phyloP scores from a whole-genome alignment of 2,329 filamentous ascomycete genomes.

The Penicillium sp. region DNA sequence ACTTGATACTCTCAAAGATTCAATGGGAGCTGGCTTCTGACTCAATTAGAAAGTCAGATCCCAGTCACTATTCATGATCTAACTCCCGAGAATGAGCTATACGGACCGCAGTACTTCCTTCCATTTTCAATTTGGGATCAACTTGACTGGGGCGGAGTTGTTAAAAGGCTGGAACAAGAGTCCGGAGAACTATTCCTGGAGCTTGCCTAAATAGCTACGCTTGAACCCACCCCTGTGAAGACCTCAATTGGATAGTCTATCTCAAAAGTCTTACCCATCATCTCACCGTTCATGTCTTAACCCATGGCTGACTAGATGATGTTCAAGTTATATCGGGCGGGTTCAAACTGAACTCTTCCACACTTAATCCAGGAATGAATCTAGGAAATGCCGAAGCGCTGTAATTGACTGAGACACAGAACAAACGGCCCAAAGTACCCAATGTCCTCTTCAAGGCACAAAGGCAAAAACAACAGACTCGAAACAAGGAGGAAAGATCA shows the following conservation, averaged over 20 bases:
- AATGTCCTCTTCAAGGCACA: neutral
- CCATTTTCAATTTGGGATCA: neutral
- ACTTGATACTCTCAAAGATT: no score
- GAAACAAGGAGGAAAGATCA: conserved; percentile 5
- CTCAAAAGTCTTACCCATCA: no score
- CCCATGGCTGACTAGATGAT: no score
- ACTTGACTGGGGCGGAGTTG: neutral
- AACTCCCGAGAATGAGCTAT: neutral
- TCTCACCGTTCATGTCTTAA: no score
- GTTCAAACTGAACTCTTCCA: neutral
- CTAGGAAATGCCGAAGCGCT: conserved; percentile 28
- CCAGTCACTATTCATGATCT: neutral
- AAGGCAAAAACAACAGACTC: neutral
- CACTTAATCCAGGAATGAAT: neutral
- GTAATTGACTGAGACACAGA: conserved; percentile 30
- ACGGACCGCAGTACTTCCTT: neutral
- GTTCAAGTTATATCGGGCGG: no score
- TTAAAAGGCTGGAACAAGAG: neutral
- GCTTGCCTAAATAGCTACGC: no score
- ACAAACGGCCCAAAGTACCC: conserved; percentile 14
- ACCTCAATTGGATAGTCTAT: neutral
- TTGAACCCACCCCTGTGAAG: neutral
- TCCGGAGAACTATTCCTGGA: neutral
- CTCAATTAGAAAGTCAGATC: neutral
- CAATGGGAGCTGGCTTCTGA: neutral